phyloP scores from a whole-genome alignment of 441 rosid species.

The Bruguiera hainesii region DNA sequence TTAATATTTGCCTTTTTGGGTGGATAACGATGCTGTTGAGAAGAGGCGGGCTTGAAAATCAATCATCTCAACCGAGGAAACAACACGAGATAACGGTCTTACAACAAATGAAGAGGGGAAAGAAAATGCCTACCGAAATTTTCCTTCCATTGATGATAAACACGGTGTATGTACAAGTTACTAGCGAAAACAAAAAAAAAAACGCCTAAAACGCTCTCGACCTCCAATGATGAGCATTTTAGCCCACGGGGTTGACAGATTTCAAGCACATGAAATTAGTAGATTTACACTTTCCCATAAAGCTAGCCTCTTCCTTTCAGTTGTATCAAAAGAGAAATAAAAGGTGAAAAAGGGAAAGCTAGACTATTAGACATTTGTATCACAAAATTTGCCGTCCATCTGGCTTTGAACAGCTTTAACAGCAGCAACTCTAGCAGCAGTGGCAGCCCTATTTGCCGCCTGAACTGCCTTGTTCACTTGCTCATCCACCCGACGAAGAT shows the following conservation, averaged over 20 bases:
- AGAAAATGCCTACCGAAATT: slow-evolving; percentile 16
- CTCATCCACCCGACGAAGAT: slow-evolving; percentile 55
- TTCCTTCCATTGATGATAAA: slow-evolving; percentile 46
- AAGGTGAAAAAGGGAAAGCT: slow-evolving; percentile 4
- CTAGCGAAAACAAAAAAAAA: slow-evolving; percentile 33
- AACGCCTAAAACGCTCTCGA: slow-evolving; percentile 31
- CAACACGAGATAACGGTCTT: background rate
- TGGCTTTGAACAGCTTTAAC: slow-evolving; percentile 88
- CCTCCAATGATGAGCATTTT: slow-evolving; percentile 42
- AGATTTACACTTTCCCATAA: slow-evolving; percentile 32
- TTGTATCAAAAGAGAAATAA: too few species aligned
- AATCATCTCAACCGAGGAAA: background rate
- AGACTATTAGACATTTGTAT: slow-evolving; percentile 28
- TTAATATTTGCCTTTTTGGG: background rate
- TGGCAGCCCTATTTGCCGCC: slow-evolving; percentile 80
- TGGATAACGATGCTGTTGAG: slow-evolving; percentile 7
- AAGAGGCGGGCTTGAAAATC: slow-evolving; percentile 12
- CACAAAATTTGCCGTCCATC: slow-evolving; percentile 79
- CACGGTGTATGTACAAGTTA: slow-evolving; percentile 57
- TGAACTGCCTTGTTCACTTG: slow-evolving; percentile 57
- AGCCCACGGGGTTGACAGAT: slow-evolving; percentile 40
- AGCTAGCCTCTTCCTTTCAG: background rate
- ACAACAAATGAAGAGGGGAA: too few species aligned
- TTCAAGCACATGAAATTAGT: slow-evolving; percentile 30
- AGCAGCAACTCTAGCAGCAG: slow-evolving; percentile 93